phyloP scores from a whole-genome alignment of 83 land plant species.

The Larix sibirica region DNA sequence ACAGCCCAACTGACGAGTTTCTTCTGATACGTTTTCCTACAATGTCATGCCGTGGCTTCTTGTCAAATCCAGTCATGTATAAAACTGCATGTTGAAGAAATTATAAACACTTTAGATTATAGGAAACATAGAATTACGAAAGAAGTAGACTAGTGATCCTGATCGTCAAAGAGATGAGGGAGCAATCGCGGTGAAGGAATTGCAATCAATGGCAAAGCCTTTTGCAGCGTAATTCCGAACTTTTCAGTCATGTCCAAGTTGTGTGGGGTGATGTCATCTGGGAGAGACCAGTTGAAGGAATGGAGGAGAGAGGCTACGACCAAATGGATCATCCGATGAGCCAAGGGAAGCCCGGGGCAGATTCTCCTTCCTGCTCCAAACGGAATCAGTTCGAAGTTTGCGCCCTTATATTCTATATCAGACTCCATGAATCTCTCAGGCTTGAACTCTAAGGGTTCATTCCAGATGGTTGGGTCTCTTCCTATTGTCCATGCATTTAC shows the following conservation, averaged over 20 bases:
- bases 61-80: too few species aligned
- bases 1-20: too few species aligned
- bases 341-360: slow-evolving; percentile 33
- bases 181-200: slow-evolving; percentile 11
- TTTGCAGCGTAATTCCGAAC: slow-evolving; percentile 32
- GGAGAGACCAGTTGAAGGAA: slow-evolving; percentile 36
- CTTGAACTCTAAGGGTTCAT: slow-evolving; percentile 22
- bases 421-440: slow-evolving; percentile 48
- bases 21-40: too few species aligned
- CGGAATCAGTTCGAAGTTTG: slow-evolving; percentile 30
- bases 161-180: too few species aligned
- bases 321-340: slow-evolving; percentile 21
- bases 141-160: too few species aligned
- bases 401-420: slow-evolving; percentile 29
- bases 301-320: slow-evolving; percentile 25
- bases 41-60: too few species aligned
- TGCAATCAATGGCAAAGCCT: slow-evolving; percentile 28
- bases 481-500: slow-evolving; percentile 48
- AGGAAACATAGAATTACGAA: too few species aligned
- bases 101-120: too few species aligned
- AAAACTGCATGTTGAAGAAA: too few species aligned
- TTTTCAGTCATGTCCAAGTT: slow-evolving; percentile 35
- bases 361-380: slow-evolving; percentile 39
- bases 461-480: slow-evolving; percentile 33
- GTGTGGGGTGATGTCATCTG: background rate